Evolutionary conservation across 805 yeast species (phyloP), one percentile per base, ranked within the genome.

Genomic region (Saccharomycopsis sp.): DNA sequence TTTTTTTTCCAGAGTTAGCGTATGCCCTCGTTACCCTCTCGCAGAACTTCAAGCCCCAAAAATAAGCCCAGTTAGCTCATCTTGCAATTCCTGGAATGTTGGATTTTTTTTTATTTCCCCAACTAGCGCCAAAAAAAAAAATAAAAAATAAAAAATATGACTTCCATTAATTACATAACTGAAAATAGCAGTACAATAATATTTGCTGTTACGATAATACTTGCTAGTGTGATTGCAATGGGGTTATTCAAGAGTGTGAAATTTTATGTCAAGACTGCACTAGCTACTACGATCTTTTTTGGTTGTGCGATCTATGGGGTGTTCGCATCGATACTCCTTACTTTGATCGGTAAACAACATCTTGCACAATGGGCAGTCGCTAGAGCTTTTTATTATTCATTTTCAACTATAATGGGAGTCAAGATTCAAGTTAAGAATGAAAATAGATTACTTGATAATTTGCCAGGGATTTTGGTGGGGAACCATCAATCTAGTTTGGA

Each of bases 401-500:
- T 84, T 62, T 75, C 85, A 27, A 61, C 66, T 2, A 39, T 80
- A 3, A 63, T 89, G 64, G 89, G 95, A 1, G 68, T 89, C 53
- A 79, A 71, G 52, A 77, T 90, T 48, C 74, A 72, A 44, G 66
- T 93, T 46, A 77, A 77, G 47, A 79, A 84, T 55, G 85, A 80
- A 39, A 77, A 82, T 44, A 64, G 72, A 45, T 59, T 86, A 44
- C 24, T 38, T 9, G 33, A 43, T 6, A 60, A 68, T 5, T 57
- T 73, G 33, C 97, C 97, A 3, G 94, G 88, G 3, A 75, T 90
- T 47, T 71, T 85, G 42, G 69, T 90, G 3, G 78, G 93, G 8
- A 90, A 90, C 65, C 98, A 90, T 67, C 98, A 90, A 67, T 77
- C 93, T 26, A 87, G 86, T 26, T 64, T 93, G 52, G 98, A 93